Evolutionary conservation across 169 alveolate genomes (phyloP).

Genomic region (Cryptosporidium ryanae): DNA sequence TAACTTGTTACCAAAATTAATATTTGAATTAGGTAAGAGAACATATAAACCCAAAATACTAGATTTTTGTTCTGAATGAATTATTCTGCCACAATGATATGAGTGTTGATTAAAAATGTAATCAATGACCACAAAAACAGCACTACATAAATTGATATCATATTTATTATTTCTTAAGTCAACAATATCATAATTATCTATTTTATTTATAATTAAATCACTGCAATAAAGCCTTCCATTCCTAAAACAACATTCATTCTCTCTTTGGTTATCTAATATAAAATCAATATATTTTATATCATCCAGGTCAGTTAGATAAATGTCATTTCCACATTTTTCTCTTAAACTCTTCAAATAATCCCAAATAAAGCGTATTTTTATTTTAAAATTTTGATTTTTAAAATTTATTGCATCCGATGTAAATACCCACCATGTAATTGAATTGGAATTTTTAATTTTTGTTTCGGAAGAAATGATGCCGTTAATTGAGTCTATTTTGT

Average conservation of each 20-base stretch:
- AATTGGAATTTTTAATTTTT: conserved; percentile 3
- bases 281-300: conserved; percentile 4
- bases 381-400: not conserved
- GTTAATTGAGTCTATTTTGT: not conserved
- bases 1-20: not conserved
- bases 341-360: conserved; percentile 11
- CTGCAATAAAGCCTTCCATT: conserved; percentile 18
- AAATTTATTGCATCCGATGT: not conserved
- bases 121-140: conserved; percentile 18
- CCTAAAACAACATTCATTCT: conserved; percentile 36
- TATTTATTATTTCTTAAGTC: conserved; percentile 4
- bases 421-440: conserved; percentile 36
- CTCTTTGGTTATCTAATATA: conserved; percentile 16
- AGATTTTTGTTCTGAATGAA: conserved; percentile 1
- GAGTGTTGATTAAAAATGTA: not conserved
- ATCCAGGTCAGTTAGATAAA: conserved; percentile 40
- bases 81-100: conserved; percentile 9
- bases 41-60: conserved; percentile 6
- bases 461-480: not conserved
- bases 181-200: not conserved
- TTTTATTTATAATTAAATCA: not conserved
- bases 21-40: not conserved
- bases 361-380: conserved; percentile 14
- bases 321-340: not conserved
- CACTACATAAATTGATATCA: not conserved